Base-by-base conservation (phyloP, 495 filamentous ascomycete species). In the Bathelium albidoporum region DNA sequence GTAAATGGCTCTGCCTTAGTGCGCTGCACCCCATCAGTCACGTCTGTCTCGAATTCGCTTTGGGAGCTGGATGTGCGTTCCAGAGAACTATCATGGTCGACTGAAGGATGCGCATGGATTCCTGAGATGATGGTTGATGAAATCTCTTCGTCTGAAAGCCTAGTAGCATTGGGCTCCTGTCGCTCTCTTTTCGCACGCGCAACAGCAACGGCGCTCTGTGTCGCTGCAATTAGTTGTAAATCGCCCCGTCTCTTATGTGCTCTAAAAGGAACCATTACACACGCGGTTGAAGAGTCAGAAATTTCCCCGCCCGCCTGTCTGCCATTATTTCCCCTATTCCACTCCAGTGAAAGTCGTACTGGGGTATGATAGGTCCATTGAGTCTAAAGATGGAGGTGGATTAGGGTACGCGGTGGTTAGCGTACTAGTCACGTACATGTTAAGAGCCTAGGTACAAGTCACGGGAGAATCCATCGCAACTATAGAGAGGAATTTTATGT, bases 21-120 rank as follows among this genome's bases (percentile, higher is more conserved):
- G 20, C 22, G n/a, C 41, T 45, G 36, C 18, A 29, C 34, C 14
- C n/a, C 18, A 14, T 45, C 60, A 9, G 45, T 26, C 7, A n/a
- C 22, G 3, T 62, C 60, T 12, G 26, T 39, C 34, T 62, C 60
- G 5, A 39, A 44, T 32, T 62, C 60, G 31, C 49, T 55, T 29
- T 7, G 49, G 16, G 49, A 7, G 29, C 24, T 55, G 24, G 7
- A 9, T 28, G 5, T 24, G 29, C 2, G 49, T 5, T 55, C 20
- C 24, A 9, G 2, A 29, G 26, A 24, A 20, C 16, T 11, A 55
- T 9, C 9, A 26, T n/a, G 9, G 20, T 55, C 10, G n/a, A 29
- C 9, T 7, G 49, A 11, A 9, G 26, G 22, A 29, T 9, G 10
- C 7, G 26, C 7, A 11, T 29, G 5, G 29, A 11, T 10, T 55